phyloP scores from a whole-genome alignment of 2,329 filamentous ascomycete genomes.

The Chaetomium sp. region DNA sequence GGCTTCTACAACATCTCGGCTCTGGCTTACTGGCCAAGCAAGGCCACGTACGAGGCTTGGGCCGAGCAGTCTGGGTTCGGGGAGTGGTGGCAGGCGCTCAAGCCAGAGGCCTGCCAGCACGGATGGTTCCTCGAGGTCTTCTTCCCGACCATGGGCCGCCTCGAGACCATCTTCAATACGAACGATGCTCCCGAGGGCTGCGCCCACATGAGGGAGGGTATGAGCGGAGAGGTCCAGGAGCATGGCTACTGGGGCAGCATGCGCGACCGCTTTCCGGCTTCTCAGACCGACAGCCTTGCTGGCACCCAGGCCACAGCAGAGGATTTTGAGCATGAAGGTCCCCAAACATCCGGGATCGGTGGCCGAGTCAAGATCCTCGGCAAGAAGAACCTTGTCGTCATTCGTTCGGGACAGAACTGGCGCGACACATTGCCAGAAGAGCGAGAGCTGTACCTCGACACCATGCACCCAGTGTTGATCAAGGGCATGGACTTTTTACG shows the following conservation, averaged over 20 bases:
- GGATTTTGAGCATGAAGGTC: not conserved
- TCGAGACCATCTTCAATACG: constrained; percentile 49
- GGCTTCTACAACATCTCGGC: constrained; percentile 42
- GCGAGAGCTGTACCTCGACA: constrained; percentile 47
- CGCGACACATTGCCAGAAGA: constrained; percentile 45
- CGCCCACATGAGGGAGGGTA: constrained; percentile 43
- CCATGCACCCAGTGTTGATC: constrained; percentile 49
- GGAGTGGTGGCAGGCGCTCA: constrained; percentile 43
- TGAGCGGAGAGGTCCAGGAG: constrained; percentile 45
- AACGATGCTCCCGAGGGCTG: constrained; percentile 44
- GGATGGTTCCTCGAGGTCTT: constrained; percentile 50
- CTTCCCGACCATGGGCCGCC: constrained; percentile 45
- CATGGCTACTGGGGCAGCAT: constrained; percentile 52
- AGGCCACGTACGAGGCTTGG: constrained; percentile 40
- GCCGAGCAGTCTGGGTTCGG: constrained; percentile 41
- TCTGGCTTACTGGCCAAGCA: constrained; percentile 45
- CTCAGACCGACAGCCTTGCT: constrained; percentile 43
- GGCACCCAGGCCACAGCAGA: constrained; percentile 32
- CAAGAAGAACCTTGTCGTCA: constrained; percentile 46
- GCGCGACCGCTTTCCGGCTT: constrained; percentile 46
- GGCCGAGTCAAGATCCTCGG: constrained; percentile 41
- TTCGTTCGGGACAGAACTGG: constrained; percentile 52
- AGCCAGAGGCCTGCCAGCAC: constrained; percentile 32
- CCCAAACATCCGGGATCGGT: not conserved
- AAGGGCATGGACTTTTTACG: constrained; percentile 50